A percentile compares a stretch with the other conserved stretches of the same genome.
Evolutionary conservation across 2,329 filamentous ascomycete species (phyloP).

Genomic region (Cladophialophora chaetospira): DNA sequence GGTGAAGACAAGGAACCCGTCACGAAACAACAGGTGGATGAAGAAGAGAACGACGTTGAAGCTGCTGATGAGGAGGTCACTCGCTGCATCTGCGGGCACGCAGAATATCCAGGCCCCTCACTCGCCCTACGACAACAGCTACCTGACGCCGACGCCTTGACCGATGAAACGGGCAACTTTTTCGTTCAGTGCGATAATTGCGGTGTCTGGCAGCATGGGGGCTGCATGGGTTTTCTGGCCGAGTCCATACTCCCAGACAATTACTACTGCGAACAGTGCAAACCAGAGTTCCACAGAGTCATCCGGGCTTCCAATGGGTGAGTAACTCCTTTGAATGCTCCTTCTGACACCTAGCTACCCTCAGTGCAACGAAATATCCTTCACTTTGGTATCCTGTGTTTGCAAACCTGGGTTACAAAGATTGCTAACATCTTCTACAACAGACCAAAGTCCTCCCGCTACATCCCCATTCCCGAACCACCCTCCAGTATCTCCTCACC

Average conservation of each 20-base stretch:
- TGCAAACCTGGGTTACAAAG: constrained; percentile 1
- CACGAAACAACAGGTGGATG: constrained; percentile 53
- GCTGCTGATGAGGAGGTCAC: constrained; percentile 89
- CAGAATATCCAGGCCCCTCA: constrained; percentile 81
- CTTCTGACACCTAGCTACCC: constrained; percentile 3
- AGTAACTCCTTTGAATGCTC: constrained; percentile 42
- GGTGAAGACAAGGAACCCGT: constrained; percentile 54
- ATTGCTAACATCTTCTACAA: neutral
- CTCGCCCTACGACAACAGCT: constrained; percentile 25
- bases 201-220: constrained; percentile 97
- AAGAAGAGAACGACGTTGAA: constrained; percentile 64
- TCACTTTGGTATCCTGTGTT: neutral
- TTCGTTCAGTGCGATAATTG: constrained; percentile 98
- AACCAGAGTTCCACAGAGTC: constrained; percentile 86
- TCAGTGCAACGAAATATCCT: neutral
- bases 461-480: constrained; percentile 61
- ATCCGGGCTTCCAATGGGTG: constrained; percentile 82
- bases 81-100: constrained; percentile 89
- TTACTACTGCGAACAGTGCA: constrained; percentile 96
- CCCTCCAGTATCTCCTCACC: constrained; percentile 48
- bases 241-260: constrained; percentile 91
- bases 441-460: constrained; percentile 65
- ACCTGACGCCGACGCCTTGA: constrained; percentile 9
- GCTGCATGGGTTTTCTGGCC: constrained; percentile 95
- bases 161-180: constrained; percentile 86